A percentile compares a stretch with the other conserved stretches of the same genome.
These are phyloP conservation scores for Allium fistulosum DNA, from an alignment of 106 monocot species.

Conservation along the genomic window DNA sequence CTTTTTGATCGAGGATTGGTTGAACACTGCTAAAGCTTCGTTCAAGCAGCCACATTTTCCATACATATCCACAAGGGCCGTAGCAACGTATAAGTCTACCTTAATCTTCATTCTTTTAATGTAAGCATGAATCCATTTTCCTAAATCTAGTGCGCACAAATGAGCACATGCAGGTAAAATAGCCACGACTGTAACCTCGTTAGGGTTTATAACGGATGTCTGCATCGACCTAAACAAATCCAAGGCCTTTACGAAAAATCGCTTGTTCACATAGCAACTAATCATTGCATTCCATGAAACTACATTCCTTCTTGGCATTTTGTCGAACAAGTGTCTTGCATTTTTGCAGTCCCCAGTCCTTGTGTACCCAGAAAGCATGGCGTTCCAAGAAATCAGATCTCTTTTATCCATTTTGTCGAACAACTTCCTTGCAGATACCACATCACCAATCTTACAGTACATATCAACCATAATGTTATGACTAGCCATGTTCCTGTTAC, in stretches of 20 bases:
- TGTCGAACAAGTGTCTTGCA: constrained; percentile 30
- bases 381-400: constrained; percentile 15
- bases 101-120: constrained; percentile 27
- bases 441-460: constrained; percentile 18
- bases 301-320: constrained; percentile 23
- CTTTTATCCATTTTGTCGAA: constrained; percentile 8
- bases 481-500: constrained; percentile 36
- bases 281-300: constrained; percentile 54
- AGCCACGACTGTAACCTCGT: constrained; percentile 37
- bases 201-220: background rate
- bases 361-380: constrained; percentile 16
- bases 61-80: constrained; percentile 54
- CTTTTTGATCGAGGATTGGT: constrained; percentile 2
- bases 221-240: constrained; percentile 17
- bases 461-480: constrained; percentile 61
- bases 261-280: constrained; percentile 13
- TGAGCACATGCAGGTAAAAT: constrained; percentile 27
- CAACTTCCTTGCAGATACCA: constrained; percentile 1
- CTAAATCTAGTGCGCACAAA: constrained; percentile 14
- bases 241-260: constrained; percentile 24
- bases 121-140: constrained; percentile 30
- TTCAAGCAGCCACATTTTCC: constrained; percentile 32
- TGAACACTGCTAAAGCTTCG: constrained; percentile 14
- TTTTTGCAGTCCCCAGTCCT: constrained; percentile 11
- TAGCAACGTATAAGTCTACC: constrained; percentile 15